phyloP scores from a whole-genome alignment of 176 grass and related monocot genomes.

The Echinochloa phyllopogon region DNA sequence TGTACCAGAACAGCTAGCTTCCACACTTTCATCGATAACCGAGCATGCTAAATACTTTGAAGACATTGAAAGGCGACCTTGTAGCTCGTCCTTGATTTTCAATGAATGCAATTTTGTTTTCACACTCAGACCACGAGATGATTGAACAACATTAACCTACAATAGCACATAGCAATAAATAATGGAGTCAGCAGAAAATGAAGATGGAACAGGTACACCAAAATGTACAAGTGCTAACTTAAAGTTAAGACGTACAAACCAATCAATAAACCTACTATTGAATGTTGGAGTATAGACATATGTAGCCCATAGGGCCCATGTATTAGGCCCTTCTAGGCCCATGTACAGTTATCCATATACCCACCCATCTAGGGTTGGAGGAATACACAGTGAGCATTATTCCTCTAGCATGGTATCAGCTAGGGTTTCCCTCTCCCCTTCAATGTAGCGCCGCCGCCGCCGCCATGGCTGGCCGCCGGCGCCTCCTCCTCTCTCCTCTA shows the following conservation, averaged over 20 bases:
- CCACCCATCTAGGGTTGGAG: too few species aligned
- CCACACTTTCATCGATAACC: conserved; percentile 70
- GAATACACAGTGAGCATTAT: too few species aligned
- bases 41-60: conserved; percentile 83
- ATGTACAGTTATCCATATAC: too few species aligned
- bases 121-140: conserved; percentile 70
- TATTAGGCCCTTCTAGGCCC: too few species aligned
- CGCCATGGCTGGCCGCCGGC: too few species aligned
- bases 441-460: too few species aligned
- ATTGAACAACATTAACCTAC: conserved; percentile 86
- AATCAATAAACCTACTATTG: conserved; percentile 8
- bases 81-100: conserved; percentile 89
- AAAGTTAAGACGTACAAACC: conserved; percentile 9
- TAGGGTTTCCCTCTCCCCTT: too few species aligned
- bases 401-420: too few species aligned
- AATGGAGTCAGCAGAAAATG: conserved; percentile 23
- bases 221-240: background rate
- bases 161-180: conserved; percentile 35
- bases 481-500: too few species aligned
- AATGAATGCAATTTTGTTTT: conserved; percentile 95
- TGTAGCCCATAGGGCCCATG: too few species aligned
- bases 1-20: conserved; percentile 42
- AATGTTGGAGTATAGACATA: conserved; percentile 9
- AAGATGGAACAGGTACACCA: conserved; percentile 7
- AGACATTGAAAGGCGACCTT: conserved; percentile 59